Percentiles rank a stretch among this genome's conserved stretches.
Conservation (phyloP, 345 rosid genomes). For the Eutrema yunnanense region DNA sequence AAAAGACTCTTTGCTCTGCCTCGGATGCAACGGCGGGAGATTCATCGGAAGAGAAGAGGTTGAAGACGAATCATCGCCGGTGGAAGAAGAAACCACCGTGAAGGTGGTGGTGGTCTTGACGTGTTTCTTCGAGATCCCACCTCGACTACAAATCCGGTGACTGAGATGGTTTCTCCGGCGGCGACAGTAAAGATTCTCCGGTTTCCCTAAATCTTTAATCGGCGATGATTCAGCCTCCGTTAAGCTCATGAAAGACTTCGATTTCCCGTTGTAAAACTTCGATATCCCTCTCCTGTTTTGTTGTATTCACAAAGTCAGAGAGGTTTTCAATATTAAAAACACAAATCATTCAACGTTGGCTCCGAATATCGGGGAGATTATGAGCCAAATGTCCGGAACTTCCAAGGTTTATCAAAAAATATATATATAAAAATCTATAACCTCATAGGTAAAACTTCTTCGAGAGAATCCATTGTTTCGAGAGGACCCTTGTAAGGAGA, state of each 20-base stretch:
- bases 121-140: constrained; percentile 51
- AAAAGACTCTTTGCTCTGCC: constrained; percentile 23
- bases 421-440: not conserved
- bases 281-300: constrained; percentile 62
- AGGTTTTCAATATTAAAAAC: not conserved
- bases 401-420: no score
- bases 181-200: constrained; percentile 46
- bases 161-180: constrained; percentile 47
- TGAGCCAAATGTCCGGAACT: no score
- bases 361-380: no score
- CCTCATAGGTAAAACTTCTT: constrained; percentile 54
- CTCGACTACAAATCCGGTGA: constrained; percentile 32
- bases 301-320: not conserved
- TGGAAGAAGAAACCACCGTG: constrained; percentile 25
- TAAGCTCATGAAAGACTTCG: constrained; percentile 56
- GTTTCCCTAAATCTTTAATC: constrained; percentile 49
- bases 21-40: constrained; percentile 54
- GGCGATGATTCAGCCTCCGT: constrained; percentile 33
- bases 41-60: constrained; percentile 16
- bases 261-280: constrained; percentile 61
- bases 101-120: constrained; percentile 31
- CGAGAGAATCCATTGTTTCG: constrained; percentile 48
- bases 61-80: constrained; percentile 18
- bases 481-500: constrained; percentile 46
- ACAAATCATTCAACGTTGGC: no score